phyloP scores from a whole-genome alignment of 2,329 filamentous ascomycete genomes.

The Stemphylium lycopersici region DNA sequence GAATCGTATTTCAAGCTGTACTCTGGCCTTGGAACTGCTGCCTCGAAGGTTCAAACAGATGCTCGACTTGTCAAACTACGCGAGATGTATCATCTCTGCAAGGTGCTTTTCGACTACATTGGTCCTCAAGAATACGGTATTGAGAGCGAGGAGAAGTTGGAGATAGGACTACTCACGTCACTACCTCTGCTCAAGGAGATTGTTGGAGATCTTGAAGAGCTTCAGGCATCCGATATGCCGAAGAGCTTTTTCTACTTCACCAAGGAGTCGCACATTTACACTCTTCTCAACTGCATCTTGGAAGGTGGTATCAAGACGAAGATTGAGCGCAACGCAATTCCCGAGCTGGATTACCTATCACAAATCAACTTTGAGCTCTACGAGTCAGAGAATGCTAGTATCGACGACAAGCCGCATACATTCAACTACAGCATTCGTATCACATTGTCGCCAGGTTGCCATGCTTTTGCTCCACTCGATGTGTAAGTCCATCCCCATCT shows the following conservation, averaged over 20 bases:
- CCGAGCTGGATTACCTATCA: conserved; percentile 94
- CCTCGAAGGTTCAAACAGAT: conserved; percentile 79
- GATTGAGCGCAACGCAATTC: conserved; percentile 92
- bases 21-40: conserved; percentile 66
- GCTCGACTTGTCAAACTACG: conserved; percentile 84
- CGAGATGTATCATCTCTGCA: conserved; percentile 90
- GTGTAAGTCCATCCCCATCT: conserved; percentile 57
- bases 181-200: conserved; percentile 95
- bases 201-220: conserved; percentile 93
- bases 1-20: conserved; percentile 89
- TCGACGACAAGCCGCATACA: conserved; percentile 66
- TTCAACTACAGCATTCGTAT: conserved; percentile 97
- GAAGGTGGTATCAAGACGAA: conserved; percentile 97
- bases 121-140: conserved; percentile 99
- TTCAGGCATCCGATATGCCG: conserved; percentile 91
- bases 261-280: conserved; percentile 99
- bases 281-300: conserved; percentile 94
- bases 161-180: conserved; percentile 93
- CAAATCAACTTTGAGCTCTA: conserved; percentile 99
- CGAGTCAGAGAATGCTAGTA: conserved; percentile 78
- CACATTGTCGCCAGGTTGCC: conserved; percentile 92
- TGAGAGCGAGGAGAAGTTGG: conserved; percentile 93
- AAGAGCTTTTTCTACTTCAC: conserved; percentile 99
- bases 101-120: conserved; percentile 97
- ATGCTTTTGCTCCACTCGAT: conserved; percentile 94